These are phyloP conservation scores for Blastocladiella emersonii DNA, from an alignment of 371 early-diverging fungal species.

Conservation along the genomic window DNA sequence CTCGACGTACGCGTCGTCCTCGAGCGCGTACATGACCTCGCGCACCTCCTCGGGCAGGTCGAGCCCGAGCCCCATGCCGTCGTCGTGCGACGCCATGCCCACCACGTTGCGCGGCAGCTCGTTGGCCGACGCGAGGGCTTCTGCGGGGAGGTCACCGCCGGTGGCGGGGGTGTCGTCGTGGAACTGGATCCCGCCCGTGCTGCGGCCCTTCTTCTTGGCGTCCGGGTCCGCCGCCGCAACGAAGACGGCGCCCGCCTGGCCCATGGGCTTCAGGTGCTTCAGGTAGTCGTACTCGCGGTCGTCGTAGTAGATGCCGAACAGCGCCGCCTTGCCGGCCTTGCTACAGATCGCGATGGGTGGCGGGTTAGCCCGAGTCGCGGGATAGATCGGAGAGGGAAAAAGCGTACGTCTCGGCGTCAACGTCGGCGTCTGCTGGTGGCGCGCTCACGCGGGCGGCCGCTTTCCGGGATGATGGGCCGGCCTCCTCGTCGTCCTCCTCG, in stretches of 20 bases:
- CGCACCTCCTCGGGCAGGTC: constrained; percentile 36
- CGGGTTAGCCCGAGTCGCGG: background rate
- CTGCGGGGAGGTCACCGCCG: constrained; percentile 53
- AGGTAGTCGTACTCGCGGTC: constrained; percentile 74
- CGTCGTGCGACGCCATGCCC: background rate
- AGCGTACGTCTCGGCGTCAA: background rate
- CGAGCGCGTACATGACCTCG: constrained; percentile 77
- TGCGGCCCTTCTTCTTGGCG: constrained; percentile 11
- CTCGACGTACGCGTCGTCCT: constrained; percentile 73
- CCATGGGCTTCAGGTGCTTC: constrained; percentile 78
- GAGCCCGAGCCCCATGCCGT: background rate
- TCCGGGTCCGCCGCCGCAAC: constrained; percentile 21
- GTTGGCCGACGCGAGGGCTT: constrained; percentile 52
- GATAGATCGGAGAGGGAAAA: too few species aligned
- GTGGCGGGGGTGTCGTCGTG: too few species aligned
- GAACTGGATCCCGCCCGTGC: background rate
- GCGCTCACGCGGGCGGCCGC: background rate
- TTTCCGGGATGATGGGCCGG: background rate
- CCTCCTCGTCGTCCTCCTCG: constrained; percentile 9
- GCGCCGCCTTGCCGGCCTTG: constrained; percentile 52
- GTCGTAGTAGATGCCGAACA: constrained; percentile 80
- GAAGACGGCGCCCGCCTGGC: constrained; percentile 64
- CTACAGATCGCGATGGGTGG: background rate
- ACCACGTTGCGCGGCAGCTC: constrained; percentile 19
- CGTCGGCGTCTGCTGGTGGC: background rate